These are phyloP conservation scores for Thalassiosira ordinaria DNA, from an alignment of 352 stramenopile genomes.

Conservation along the genomic window DNA sequence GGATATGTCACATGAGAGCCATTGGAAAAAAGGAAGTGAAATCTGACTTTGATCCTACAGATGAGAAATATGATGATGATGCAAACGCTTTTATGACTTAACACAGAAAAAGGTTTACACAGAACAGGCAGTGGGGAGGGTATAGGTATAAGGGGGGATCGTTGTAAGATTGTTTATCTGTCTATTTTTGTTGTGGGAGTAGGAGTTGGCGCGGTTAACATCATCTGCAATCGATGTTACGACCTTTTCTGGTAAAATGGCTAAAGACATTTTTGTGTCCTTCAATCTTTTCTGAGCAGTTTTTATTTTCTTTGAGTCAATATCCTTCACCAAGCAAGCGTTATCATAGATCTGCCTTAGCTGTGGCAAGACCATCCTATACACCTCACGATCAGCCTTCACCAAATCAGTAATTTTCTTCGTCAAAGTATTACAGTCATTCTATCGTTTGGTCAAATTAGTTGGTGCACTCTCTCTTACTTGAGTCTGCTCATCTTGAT, in stretches of 20 bases:
- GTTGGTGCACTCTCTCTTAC: not conserved
- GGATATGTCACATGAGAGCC: too few relatives aligned
- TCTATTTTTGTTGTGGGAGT: too few relatives aligned
- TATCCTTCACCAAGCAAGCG: not conserved
- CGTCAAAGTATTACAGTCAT: not conserved
- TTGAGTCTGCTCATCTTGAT: not conserved
- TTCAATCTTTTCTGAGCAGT: not conserved
- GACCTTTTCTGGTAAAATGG: not conserved
- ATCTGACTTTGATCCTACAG: too few relatives aligned
- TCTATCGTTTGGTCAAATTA: not conserved
- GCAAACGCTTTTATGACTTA: too few relatives aligned
- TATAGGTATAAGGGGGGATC: too few relatives aligned
- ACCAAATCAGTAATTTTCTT: not conserved
- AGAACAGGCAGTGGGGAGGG: too few relatives aligned
- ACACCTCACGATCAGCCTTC: not conserved
- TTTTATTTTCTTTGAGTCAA: not conserved
- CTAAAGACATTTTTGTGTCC: not conserved
- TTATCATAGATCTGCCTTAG: constrained; percentile 23
- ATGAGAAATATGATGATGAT: too few relatives aligned
- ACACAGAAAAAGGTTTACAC: too few relatives aligned
- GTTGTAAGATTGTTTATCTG: too few relatives aligned
- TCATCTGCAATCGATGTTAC: not conserved
- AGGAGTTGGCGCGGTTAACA: not conserved
- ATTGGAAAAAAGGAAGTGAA: too few relatives aligned
- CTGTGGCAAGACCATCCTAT: constrained; percentile 15